A percentile compares a stretch with the other conserved stretches of the same genome.
These are phyloP conservation scores for Dissophora globulifera DNA, from an alignment of 192 early-diverging fungal species.

Conservation along the genomic window DNA sequence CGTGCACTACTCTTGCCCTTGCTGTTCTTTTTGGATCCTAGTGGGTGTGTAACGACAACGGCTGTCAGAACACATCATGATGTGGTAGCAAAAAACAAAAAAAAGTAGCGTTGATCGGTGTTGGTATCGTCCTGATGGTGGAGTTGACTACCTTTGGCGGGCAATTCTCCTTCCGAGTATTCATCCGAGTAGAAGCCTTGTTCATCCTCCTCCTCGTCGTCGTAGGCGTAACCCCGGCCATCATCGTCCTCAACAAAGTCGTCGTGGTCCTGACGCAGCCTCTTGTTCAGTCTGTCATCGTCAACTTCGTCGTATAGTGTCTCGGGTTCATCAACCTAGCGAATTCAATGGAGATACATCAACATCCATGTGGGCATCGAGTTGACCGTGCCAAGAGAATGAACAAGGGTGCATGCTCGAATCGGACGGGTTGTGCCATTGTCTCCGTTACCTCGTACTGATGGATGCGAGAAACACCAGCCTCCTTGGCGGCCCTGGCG, in stretches of 20 bases:
- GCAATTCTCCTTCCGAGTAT: constrained; percentile 50
- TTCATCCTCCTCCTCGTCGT: constrained; percentile 62
- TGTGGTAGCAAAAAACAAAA: neutral
- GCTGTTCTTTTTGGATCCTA: constrained; percentile 44
- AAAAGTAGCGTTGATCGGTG: constrained; percentile 3
- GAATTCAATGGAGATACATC: neutral
- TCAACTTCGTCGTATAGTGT: constrained; percentile 68
- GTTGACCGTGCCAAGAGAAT: no score
- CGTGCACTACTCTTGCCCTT: constrained; percentile 20
- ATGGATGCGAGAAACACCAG: constrained; percentile 37
- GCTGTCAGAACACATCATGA: no score
- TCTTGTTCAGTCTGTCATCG: constrained; percentile 65
- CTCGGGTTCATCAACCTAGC: constrained; percentile 49
- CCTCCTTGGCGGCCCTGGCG: constrained; percentile 12
- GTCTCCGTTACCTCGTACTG: constrained; percentile 34
- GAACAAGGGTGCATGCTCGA: no score
- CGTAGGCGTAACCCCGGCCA: constrained; percentile 67
- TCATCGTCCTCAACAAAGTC: constrained; percentile 78
- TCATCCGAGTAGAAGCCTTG: constrained; percentile 60
- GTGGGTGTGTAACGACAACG: no score
- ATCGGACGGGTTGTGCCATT: neutral
- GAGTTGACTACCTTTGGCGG: constrained; percentile 42
- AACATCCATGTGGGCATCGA: no score
- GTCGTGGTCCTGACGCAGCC: constrained; percentile 54
- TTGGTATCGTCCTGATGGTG: no score